Evolutionary conservation across 371 early-diverging fungal species (phyloP), one percentile per base, ranked within the genome.

Genomic region (Haplosporangium sp.): DNA sequence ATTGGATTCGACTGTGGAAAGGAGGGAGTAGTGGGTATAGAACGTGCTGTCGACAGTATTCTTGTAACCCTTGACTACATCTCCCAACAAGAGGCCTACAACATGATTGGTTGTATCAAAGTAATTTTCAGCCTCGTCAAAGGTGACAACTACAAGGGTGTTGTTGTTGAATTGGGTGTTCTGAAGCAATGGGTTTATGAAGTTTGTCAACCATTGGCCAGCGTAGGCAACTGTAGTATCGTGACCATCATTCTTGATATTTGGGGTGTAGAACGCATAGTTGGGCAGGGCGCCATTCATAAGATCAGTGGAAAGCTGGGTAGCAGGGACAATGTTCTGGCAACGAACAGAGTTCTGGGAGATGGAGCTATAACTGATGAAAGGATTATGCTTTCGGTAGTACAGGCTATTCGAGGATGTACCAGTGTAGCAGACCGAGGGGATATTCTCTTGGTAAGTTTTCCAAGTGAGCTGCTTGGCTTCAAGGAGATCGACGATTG

Each of bases 381-480:
- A 89, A 15, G 89, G 92, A 74, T 90, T 89, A 75, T 91, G 91
- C 71, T 89, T 88, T 56, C 90, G 75, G 57, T 61, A 69, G 72
- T 88, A 89, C 39, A 76, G 59, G 7, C 71, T 65, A n/a, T 69
- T 40, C 27, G 3, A 61, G 20, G 62, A 69, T 68, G 74, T 74
- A 17, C 74, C 59, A 4, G 69, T 63, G 74, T 73, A 83, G 58
- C 85, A 84, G 61, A 79, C 77, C 48, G 90, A 89, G 2, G 71
- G 83, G 35, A 69, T 63, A 83, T 87, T 81, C 75, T 93, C 92
- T 66, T 88, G 86, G 68, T 92, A 93, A 15, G 86, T 68, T 70
- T 86, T 91, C 94, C 94, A 93, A n/a, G 88, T 77, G 39, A 92
- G 74, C 0, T 86, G 83, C 71, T 86, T 88, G 10, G 84, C 74